Percentiles rank a stretch among this genome's conserved stretches.
phyloP scores from a whole-genome alignment of 768 basidiomycete species.

The Collybia mongolica region DNA sequence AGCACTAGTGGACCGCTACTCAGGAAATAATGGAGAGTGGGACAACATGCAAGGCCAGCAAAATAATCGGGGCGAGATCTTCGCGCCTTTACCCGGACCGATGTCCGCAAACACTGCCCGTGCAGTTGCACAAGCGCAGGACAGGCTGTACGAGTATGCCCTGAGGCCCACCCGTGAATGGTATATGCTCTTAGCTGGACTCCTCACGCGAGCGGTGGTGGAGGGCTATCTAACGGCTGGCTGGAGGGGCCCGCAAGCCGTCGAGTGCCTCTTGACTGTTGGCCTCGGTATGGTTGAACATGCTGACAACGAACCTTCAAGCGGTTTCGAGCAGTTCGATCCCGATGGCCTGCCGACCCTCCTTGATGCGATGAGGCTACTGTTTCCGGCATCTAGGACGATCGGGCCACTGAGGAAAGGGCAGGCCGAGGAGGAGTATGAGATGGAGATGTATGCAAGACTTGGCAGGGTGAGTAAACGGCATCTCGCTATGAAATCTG shows the following conservation, averaged over 20 bases:
- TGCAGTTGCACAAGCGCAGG: constrained; percentile 15
- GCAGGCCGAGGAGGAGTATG: constrained; percentile 69
- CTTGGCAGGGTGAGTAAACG: constrained; percentile 57
- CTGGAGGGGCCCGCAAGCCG: constrained; percentile 72
- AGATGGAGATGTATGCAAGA: constrained; percentile 71
- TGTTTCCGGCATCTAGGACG: constrained; percentile 60
- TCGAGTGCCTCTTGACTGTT: constrained; percentile 71
- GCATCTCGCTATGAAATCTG: not conserved
- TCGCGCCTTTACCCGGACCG: constrained; percentile 12
- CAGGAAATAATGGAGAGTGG: constrained; percentile 16
- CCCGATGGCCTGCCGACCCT: constrained; percentile 77
- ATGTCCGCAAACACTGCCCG: constrained; percentile 13
- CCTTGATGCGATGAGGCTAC: constrained; percentile 59
- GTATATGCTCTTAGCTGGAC: constrained; percentile 76
- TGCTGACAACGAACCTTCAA: constrained; percentile 23
- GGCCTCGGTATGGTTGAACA: constrained; percentile 51
- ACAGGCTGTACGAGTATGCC: constrained; percentile 44
- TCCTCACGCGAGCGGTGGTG: constrained; percentile 79
- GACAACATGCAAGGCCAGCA: constrained; percentile 7
- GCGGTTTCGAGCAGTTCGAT: constrained; percentile 57
- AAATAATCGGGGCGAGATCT: constrained; percentile 1
- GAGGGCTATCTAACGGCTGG: constrained; percentile 84
- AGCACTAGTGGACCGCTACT: constrained; percentile 21
- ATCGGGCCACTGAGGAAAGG: constrained; percentile 31
- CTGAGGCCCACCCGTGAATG: constrained; percentile 72